A percentile compares a stretch with the other conserved stretches of the same genome.
These are phyloP conservation scores for Neocatenulostroma microsporum DNA, from an alignment of 2,329 filamentous ascomycete genomes.

Conservation along the genomic window DNA sequence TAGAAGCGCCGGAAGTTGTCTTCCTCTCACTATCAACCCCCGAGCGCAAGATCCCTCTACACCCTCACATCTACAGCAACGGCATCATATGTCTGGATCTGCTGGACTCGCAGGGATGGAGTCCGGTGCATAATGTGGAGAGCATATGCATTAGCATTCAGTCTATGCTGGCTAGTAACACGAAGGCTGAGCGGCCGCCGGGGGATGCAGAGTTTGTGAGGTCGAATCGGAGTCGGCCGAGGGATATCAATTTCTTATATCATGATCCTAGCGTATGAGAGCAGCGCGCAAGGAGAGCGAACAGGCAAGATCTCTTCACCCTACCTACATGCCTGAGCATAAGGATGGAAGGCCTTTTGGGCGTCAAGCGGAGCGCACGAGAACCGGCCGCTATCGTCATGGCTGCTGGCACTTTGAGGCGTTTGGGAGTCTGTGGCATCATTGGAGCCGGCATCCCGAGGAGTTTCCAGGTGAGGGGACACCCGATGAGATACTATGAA, in stretches of 20 bases:
- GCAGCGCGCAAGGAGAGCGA: neutral
- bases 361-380: too few relatives aligned
- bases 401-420: too few relatives aligned
- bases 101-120: conserved; percentile 82
- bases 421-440: too few relatives aligned
- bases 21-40: conserved; percentile 50
- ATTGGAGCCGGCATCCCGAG: too few relatives aligned
- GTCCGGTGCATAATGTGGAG: conserved; percentile 92
- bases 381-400: too few relatives aligned
- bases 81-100: conserved; percentile 97
- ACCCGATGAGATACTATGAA: too few relatives aligned
- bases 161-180: conserved; percentile 95
- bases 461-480: too few relatives aligned
- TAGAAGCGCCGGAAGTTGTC: conserved; percentile 91
- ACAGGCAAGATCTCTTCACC: too few relatives aligned
- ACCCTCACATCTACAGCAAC: conserved; percentile 97
- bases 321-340: too few relatives aligned
- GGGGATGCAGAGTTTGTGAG: conserved; percentile 86
- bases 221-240: conserved; percentile 67
- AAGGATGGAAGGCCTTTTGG: too few relatives aligned
- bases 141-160: conserved; percentile 95
- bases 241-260: conserved; percentile 89
- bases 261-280: conserved; percentile 64
- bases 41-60: conserved; percentile 68
- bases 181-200: conserved; percentile 74